A percentile compares a stretch with the other conserved stretches of the same genome.
These are phyloP conservation scores for Prosopis cineraria DNA, from an alignment of 306 rosid genomes.

Conservation along the genomic window DNA sequence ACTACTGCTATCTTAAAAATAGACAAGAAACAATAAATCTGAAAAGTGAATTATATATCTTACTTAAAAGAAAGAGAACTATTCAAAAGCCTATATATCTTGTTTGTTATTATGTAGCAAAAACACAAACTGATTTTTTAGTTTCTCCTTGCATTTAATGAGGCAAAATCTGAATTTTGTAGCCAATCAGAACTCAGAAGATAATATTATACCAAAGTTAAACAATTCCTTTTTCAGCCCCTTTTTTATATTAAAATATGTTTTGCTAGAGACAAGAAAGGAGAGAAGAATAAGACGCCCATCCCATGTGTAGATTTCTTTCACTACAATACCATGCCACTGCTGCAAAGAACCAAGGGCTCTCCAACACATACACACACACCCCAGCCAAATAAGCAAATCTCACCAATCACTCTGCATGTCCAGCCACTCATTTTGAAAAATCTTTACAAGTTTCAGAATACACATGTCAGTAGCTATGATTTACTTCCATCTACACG, in stretches of 20 bases:
- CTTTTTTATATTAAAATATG: not conserved
- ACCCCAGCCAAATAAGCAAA: not conserved
- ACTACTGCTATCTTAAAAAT: too few species aligned
- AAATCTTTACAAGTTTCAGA: not conserved
- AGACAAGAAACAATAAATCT: too few species aligned
- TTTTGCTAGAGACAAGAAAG: not conserved
- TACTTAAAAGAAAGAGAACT: not conserved
- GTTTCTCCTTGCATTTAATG: not conserved
- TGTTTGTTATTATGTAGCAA: not conserved
- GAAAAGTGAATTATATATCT: not conserved
- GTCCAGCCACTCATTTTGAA: not conserved
- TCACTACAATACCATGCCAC: too few species aligned
- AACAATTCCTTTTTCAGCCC: not conserved
- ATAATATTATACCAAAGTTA: not conserved
- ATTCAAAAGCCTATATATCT: not conserved
- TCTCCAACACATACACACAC: not conserved
- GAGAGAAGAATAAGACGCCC: not conserved
- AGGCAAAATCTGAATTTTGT: not conserved
- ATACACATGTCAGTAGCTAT: not conserved
- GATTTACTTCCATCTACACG: slow-evolving; percentile 8
- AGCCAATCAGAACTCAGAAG: not conserved
- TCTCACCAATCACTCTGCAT: not conserved
- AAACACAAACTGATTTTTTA: not conserved
- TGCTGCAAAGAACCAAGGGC: too few species aligned
- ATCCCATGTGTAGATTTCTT: too few species aligned